Evolutionary conservation across 352 stramenopile genomes (phyloP), one percentile per base, ranked within the genome.

Genomic region (Phytophthora meadii): DNA sequence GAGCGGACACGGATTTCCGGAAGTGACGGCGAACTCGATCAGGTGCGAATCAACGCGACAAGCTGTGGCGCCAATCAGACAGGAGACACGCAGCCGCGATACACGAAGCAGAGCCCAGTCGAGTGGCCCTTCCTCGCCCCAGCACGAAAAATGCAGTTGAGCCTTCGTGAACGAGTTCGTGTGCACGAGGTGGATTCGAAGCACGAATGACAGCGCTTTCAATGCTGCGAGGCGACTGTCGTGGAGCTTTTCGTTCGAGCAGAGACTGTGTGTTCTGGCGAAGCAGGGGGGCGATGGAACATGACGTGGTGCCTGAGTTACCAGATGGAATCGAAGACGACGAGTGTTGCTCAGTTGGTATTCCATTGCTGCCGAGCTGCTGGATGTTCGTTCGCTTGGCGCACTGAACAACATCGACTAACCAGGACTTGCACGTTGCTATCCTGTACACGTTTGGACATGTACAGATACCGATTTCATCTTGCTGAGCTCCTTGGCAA

Each of bases 81-180:
- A 19, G 22, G 22, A 32, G n/a, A n/a, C 37, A 1, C 12, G 37
- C 27, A 50, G 40, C 34, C 39, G 54, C 46, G 39, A 58, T 58
- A 58, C 24, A 46, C 48, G 24, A 54, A 53, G 34, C 45, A 48
- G n/a, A 61, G 59, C 40, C 32, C 53, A 49, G 51, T 1, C 52
- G 51, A 28, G 17, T 68, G 46, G 39, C 15, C 61, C 48, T 54
- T 54, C 61, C 59, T 56, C 60, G n/a, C 53, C 40, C 53, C 12
- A 5, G 9, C 34, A 25, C 41, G 55, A 62, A 66, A 67, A 67
- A 71, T 63, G 51, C 51, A 62, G 41, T 65, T 51, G 61, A 69
- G 52, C n/a, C 39, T 58, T 68, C 61, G 53, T 58, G 40, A 53
- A 25, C 48, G 32, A 57, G 34, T 37, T 54, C 36, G 40, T 45